Evolutionary conservation across 1,284 basidiomycete species (phyloP), one percentile per base, ranked within the genome.

Genomic region (Amylostereum areolatum): DNA sequence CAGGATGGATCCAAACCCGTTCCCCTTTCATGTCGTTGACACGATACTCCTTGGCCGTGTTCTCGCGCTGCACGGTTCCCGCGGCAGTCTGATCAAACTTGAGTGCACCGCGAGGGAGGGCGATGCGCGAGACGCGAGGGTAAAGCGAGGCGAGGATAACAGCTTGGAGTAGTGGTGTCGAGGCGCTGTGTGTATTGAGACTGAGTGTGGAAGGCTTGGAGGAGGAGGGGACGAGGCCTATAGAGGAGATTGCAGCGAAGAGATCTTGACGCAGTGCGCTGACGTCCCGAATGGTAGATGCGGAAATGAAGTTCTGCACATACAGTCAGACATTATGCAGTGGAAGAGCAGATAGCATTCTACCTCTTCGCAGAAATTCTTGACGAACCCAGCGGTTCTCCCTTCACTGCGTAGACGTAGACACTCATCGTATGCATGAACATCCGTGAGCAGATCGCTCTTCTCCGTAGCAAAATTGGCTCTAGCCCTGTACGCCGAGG

Each of bases 361-460:
- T 53, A 87, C 90, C 60, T 87, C 74, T 59, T 93, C 88, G 66
- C 89, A 93, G 65, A 92, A 97, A 5, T 65, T 59, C 37, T 75
- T 69, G 28, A 89, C 66, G 27, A 72, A 67, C 45, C 70, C 58
- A 30, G 74, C 70, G 5, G 76, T 64, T 45, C 75, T 72, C 2
- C 78, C 73, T 46, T 79, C 72, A 6, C 67, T 61, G 11, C 77
- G 75, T 44, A 89, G 62, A 40, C 68, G 68, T 42, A 76, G 66
- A 54, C 80, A 89, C 53, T 85, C 78, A 33, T 87, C 75, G 61
- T 88, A 96, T 0, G 92, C 91, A 42, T 80, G 73, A 5, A 83
- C 75, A 58, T 94, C 89, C 0, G 92, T 92, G 29, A 97, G 70
- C 4, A 97, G 73, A 61, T 97, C 95, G 55, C 92, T 95, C 51